phyloP scores from a whole-genome alignment of 495 filamentous ascomycete genomes.

The Talaromyces nanjingensis region DNA sequence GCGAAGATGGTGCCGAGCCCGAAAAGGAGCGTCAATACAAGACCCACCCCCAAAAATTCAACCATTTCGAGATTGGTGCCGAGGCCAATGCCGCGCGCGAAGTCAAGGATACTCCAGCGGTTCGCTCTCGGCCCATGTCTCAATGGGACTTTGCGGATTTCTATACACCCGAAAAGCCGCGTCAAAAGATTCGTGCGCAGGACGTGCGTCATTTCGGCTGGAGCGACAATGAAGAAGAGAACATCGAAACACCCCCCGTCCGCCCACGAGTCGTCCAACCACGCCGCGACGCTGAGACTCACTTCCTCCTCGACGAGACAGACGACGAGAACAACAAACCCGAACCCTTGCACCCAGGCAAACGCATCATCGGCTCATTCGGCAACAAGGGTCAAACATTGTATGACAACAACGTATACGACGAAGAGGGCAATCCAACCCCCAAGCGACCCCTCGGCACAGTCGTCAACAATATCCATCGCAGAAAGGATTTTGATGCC shows the following conservation, averaged over 20 bases:
- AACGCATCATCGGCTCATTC: constrained; percentile 33
- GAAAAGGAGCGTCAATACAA: constrained; percentile 43
- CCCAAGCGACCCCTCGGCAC: constrained; percentile 41
- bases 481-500: constrained; percentile 63
- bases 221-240: constrained; percentile 57
- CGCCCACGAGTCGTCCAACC: constrained; percentile 53
- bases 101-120: constrained; percentile 28
- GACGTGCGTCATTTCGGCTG: constrained; percentile 66
- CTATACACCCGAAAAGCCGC: constrained; percentile 66
- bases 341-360: constrained; percentile 4
- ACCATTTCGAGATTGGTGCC: constrained; percentile 81
- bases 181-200: constrained; percentile 42
- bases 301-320: constrained; percentile 65
- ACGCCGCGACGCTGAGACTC: constrained; percentile 69
- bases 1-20: constrained; percentile 24
- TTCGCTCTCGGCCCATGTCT: constrained; percentile 55
- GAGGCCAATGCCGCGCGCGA: constrained; percentile 37
- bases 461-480: constrained; percentile 59
- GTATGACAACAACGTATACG: constrained; percentile 68
- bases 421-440: constrained; percentile 38
- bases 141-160: constrained; percentile 88
- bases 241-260: constrained; percentile 48
- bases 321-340: constrained; percentile 19
- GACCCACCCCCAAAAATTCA: constrained; percentile 66
- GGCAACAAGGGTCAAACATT: constrained; percentile 62